Evolutionary conservation across 2,329 filamentous ascomycete species (phyloP).

Genomic region (Zarea fungicola): DNA sequence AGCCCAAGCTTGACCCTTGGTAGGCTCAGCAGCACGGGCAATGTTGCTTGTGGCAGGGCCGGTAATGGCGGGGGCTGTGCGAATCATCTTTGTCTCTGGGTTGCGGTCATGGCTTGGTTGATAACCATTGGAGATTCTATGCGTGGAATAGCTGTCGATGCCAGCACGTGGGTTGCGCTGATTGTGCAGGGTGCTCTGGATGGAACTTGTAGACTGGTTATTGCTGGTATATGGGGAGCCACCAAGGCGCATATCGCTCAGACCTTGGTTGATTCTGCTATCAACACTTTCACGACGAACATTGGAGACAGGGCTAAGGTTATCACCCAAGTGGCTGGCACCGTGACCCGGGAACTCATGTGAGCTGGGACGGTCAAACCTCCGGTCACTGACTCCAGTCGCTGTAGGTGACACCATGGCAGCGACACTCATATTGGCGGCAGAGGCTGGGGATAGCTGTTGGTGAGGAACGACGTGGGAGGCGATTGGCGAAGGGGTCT

Average conservation of each 20-base stretch:
- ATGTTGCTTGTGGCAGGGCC: constrained; percentile 61
- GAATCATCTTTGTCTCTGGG: constrained; percentile 50
- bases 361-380: constrained; percentile 38
- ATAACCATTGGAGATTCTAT: constrained; percentile 61
- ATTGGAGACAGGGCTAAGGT: constrained; percentile 35
- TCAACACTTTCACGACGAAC: constrained; percentile 74
- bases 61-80: constrained; percentile 71
- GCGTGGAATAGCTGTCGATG: constrained; percentile 47
- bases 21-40: constrained; percentile 69
- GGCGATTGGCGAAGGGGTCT: constrained; percentile 57
- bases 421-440: constrained; percentile 60
- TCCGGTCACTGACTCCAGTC: constrained; percentile 36
- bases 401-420: constrained; percentile 60
- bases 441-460: constrained; percentile 50
- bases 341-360: constrained; percentile 28
- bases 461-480: constrained; percentile 46
- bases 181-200: constrained; percentile 65
- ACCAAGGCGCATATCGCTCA: constrained; percentile 64
- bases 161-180: constrained; percentile 55
- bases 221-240: constrained; percentile 67
- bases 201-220: constrained; percentile 70
- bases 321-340: constrained; percentile 28
- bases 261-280: constrained; percentile 68
- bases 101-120: constrained; percentile 55
- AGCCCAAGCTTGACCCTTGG: constrained; percentile 78